Evolutionary conservation across 257 asterid genomes (phyloP), one percentile per base, ranked within the genome.

Genomic region (Nemophila menziesii): DNA sequence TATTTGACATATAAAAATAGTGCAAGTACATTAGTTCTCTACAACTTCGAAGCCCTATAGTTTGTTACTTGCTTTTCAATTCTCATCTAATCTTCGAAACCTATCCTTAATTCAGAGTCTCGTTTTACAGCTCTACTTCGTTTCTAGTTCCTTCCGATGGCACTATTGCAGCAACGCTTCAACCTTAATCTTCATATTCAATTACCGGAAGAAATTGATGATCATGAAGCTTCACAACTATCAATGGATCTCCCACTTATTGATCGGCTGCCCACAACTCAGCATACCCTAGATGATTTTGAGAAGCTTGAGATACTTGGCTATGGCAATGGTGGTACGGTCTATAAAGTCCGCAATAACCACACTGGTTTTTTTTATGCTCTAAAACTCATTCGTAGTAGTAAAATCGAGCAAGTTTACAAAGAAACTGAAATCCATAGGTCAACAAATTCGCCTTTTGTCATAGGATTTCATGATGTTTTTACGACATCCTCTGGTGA

Each of bases 291-390:
- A 11, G 19, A 29, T 9, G 44, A 34, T 16, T 42, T 49, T 23
- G 54, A 49, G n/a, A 49, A 34, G 20, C 54, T 34, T 11, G 16
- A 36, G 8, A 16, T 49, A 15, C 33, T 49, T n/a, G 54, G 54
- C 20, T 13, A 11, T 15, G 44, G 54, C 12, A 49, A 19, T 12
- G 54, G 34, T 1, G 44, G 54, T 1, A 48, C 38, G 0, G 54
- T 49, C 27, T 49, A 49, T 26, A 49, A 34, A 34, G 54, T 34
- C 19, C 38, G 29, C 10, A 27, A 49, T 16, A 34, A 20, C 44
- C n/a, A 22, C 1, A 34, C 43, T 13, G 18, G 16, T 3, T 1
- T 10, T 0, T 5, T 24, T 7, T 17, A 47, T 11, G 52, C 52
- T 5, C 42, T 27, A 10, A 47, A 27, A 47, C 33, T 24, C 2